These are phyloP conservation scores for Lipomyces chichibuensis DNA, from an alignment of 805 yeast genomes.

Conservation along the genomic window DNA sequence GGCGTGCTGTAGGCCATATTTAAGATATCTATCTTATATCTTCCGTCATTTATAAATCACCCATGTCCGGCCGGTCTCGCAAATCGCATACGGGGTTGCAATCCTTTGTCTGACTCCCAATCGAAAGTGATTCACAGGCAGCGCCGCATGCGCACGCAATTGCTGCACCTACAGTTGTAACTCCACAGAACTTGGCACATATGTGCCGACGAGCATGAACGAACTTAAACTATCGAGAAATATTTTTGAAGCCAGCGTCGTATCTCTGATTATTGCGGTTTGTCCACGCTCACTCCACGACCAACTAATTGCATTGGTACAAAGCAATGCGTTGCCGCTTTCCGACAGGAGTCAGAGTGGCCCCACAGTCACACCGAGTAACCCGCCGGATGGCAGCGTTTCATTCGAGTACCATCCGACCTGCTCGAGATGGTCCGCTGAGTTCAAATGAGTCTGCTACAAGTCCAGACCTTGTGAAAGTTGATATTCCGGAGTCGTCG, in stretches of 20 bases:
- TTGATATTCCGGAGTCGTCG: conserved; percentile 17
- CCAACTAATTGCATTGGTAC: not conserved
- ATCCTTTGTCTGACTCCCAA: too few species aligned
- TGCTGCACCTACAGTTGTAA: not conserved
- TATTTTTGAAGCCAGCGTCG: not conserved
- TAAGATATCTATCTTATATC: not conserved
- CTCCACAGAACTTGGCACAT: not conserved
- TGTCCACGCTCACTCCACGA: not conserved
- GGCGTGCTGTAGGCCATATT: conserved; percentile 1
- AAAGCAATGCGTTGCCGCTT: not conserved
- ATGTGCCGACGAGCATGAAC: not conserved
- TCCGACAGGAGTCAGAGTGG: not conserved
- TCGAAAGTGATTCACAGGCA: not conserved
- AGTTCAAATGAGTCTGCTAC: not conserved
- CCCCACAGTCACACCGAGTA: not conserved
- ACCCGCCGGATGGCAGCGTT: not conserved
- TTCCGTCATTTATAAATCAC: not conserved
- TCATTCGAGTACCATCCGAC: not conserved
- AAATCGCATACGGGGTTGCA: too few species aligned
- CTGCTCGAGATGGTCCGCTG: not conserved
- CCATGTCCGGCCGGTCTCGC: not conserved
- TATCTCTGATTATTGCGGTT: not conserved
- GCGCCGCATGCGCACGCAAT: not conserved
- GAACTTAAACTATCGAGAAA: not conserved
- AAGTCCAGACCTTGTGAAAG: conserved; percentile 1